Percentiles rank a stretch among this genome's conserved stretches.
Evolutionary conservation across 371 early-diverging fungal genomes (phyloP).

Genomic region (Enteropsectra breve): DNA sequence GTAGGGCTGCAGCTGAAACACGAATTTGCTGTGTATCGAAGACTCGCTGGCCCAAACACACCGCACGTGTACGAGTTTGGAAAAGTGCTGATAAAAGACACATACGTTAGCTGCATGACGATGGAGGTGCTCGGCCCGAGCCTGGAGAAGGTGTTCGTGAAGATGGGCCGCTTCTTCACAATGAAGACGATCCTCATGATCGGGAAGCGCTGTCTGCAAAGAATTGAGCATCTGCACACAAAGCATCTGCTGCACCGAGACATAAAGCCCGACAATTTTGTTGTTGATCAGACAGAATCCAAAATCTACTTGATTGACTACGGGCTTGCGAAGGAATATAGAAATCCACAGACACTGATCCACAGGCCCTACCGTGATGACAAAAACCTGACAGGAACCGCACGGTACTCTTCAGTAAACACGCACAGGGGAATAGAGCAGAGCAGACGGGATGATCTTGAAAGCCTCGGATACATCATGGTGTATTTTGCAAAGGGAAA

Average conservation of each 20-base stretch:
- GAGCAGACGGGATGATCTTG: conserved; percentile 96
- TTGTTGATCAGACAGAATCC: conserved; percentile 84
- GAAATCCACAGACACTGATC: conserved; percentile 81
- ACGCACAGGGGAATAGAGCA: conserved; percentile 94
- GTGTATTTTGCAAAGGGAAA: conserved; percentile 95
- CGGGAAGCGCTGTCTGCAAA: conserved; percentile 90
- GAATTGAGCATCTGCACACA: conserved; percentile 88
- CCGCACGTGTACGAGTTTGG: conserved; percentile 61
- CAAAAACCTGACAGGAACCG: conserved; percentile 95
- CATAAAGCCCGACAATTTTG: conserved; percentile 98
- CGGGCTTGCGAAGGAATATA: conserved; percentile 92
- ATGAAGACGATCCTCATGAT: conserved; percentile 91
- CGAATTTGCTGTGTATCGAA: conserved; percentile 62
- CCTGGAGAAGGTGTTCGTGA: conserved; percentile 92
- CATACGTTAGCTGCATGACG: conserved; percentile 64
- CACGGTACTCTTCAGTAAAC: conserved; percentile 93
- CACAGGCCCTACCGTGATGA: conserved; percentile 92
- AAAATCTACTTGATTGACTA: conserved; percentile 96
- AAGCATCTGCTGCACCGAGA: conserved; percentile 91
- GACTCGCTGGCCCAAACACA: conserved; percentile 55
- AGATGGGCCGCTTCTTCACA: conserved; percentile 84
- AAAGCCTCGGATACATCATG: conserved; percentile 90
- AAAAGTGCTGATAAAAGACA: conserved; percentile 50
- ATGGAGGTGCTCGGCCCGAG: conserved; percentile 95
- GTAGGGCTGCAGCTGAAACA: conserved; percentile 61